phyloP scores from a whole-genome alignment of 257 asterid species.

The Solanum chilense region DNA sequence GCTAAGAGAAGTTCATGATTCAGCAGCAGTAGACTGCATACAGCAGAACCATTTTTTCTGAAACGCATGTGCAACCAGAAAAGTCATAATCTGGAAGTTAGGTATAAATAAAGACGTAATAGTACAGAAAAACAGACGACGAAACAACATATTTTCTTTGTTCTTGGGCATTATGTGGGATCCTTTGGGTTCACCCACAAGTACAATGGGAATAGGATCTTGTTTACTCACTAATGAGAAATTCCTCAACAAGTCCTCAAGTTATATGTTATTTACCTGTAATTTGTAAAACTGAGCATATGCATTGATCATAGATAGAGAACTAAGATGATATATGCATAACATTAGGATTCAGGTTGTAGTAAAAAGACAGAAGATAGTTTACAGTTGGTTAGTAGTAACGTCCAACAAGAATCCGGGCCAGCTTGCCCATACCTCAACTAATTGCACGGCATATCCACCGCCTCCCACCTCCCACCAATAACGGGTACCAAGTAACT shows the following conservation, averaged over 20 bases:
- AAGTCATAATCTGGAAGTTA: background rate
- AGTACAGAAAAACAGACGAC: background rate
- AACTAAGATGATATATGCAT: background rate
- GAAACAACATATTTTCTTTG: background rate
- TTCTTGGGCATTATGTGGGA: background rate
- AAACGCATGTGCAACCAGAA: background rate
- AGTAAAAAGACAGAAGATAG: background rate
- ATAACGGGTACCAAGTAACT: background rate
- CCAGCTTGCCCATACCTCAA: background rate
- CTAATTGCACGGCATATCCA: background rate
- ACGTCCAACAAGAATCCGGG: background rate
- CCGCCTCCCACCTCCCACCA: background rate
- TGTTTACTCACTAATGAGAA: background rate
- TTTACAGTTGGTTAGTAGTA: background rate
- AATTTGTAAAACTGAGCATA: background rate
- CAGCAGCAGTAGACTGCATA: slow-evolving; percentile 34
- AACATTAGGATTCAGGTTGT: background rate
- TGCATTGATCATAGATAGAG: background rate
- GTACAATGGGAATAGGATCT: background rate
- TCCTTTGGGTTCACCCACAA: background rate
- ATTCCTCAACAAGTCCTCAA: background rate
- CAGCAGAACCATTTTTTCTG: slow-evolving; percentile 70
- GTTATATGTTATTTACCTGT: background rate
- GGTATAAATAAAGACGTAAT: background rate
- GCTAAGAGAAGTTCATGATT: slow-evolving; percentile 6